Evolutionary conservation across 768 basidiomycete genomes (phyloP).

Genomic region (Sutorius australiensis): DNA sequence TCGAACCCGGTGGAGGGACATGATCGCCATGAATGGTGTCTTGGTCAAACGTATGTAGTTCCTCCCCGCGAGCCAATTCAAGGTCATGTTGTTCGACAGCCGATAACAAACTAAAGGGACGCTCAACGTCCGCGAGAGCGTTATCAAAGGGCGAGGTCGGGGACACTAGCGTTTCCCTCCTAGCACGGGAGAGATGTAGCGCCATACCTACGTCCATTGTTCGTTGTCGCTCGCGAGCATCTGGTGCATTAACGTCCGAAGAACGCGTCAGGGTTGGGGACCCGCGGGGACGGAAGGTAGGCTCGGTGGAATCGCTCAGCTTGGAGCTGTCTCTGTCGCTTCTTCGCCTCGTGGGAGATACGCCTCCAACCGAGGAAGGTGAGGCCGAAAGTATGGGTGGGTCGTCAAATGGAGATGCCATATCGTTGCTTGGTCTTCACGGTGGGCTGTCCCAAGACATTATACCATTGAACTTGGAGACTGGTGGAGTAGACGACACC

Average conservation of each 20-base stretch:
- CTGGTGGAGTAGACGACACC: slow-evolving; percentile 11
- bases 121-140: slow-evolving; percentile 31
- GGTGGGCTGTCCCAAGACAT: slow-evolving; percentile 1
- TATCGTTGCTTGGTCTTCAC: slow-evolving; percentile 14
- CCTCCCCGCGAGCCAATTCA: slow-evolving; percentile 37
- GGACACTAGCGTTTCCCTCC: slow-evolving; percentile 53
- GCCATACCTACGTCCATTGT: slow-evolving; percentile 96
- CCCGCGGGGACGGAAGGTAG: slow-evolving; percentile 41
- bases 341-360: slow-evolving; percentile 41
- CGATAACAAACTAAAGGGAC: slow-evolving; percentile 42
- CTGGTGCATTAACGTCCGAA: slow-evolving; percentile 66
- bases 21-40: slow-evolving; percentile 7
- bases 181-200: slow-evolving; percentile 69
- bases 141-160: slow-evolving; percentile 34
- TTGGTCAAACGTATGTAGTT: slow-evolving; percentile 12
- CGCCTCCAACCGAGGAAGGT: slow-evolving; percentile 38
- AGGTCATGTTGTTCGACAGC: slow-evolving; percentile 48
- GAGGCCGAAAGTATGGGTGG: slow-evolving; percentile 35
- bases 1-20: neutral
- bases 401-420: slow-evolving; percentile 40
- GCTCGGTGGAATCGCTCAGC: slow-evolving; percentile 40
- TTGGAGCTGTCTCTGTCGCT: slow-evolving; percentile 33
- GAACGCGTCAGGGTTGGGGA: slow-evolving; percentile 64
- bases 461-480: neutral
- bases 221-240: slow-evolving; percentile 80